phyloP scores from a whole-genome alignment of 148 eudicot species.

The Chenopodium formosanum region DNA sequence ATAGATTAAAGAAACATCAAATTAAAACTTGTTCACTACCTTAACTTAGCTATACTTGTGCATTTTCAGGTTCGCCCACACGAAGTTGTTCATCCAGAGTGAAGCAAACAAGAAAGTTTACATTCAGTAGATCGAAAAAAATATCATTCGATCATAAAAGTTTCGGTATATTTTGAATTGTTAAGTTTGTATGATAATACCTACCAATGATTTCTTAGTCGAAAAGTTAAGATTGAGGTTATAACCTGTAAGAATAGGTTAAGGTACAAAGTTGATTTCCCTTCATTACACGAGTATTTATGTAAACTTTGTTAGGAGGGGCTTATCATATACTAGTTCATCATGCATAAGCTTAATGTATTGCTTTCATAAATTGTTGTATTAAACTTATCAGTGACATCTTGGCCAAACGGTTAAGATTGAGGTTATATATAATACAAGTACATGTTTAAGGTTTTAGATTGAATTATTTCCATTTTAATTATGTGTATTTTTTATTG shows the following conservation, averaged over 20 bases:
- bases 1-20: too few relatives aligned
- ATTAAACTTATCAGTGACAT: not conserved
- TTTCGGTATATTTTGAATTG: not conserved
- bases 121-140: too few relatives aligned
- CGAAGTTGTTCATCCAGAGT: not conserved
- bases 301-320: not conserved
- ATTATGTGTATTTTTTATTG: not conserved
- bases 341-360: not conserved
- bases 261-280: not conserved
- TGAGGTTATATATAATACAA: not conserved
- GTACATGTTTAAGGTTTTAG: not conserved
- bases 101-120: not conserved
- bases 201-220: not conserved
- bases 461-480: not conserved
- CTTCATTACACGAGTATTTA: not conserved
- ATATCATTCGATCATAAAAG: not conserved
- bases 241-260: not conserved
- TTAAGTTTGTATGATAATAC: not conserved
- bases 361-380: not conserved
- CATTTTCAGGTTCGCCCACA: not conserved
- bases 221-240: not conserved
- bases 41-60: not conserved
- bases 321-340: not conserved
- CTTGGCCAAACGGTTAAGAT: not conserved
- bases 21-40: too few relatives aligned